Evolutionary conservation across 371 early-diverging fungal genomes (phyloP), one percentile per base, ranked within the genome.

Genomic region (Mortierella sp.): DNA sequence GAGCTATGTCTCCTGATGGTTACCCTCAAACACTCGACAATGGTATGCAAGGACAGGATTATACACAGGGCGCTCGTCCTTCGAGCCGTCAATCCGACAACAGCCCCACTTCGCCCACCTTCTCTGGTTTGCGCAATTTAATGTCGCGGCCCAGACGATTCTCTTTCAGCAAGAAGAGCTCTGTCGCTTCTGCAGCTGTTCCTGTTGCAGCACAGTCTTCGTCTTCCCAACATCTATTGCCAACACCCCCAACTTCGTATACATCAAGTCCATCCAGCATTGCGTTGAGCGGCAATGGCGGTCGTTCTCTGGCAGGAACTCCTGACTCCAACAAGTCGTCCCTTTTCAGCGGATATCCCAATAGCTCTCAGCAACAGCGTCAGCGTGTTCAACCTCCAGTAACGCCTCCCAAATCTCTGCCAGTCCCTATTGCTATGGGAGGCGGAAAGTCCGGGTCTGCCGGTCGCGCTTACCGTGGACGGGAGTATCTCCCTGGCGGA

Each of bases 51-150:
- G 68, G 68, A 24, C 68, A 65, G 34, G 38, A 34, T 28, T 72
- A n/a, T 11, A 38, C 68, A n/a, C 83, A 47, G 9, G 21, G 14
- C 1, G 42, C 14, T 21, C 78, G 84, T 19, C 84, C 81, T 21
- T 26, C 84, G 3, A 84, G 84, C 57, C 84, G 84, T 19, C 84
- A 84, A 28, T 74, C 76, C 3, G 81, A 84, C 42, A 38, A 68
- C 24, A 81, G 77, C 31, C 81, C 84, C 2, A 84, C 77, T 19
- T 84, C 84, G 11, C 84, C 84, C 7, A 81, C 84, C 10, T 70
- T 81, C 1, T 78, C 81, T 1, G 81, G 81, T 14, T 26, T 84
- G 38, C 58, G 81, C 26, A 84, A 79, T 68, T 63, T 84, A 19
- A 76, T 81, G 14, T 55, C 84, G 1, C 74, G 76, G 16, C 76